phyloP scores from a whole-genome alignment of 495 filamentous ascomycete genomes.

The Hypoxylon fragiforme region DNA sequence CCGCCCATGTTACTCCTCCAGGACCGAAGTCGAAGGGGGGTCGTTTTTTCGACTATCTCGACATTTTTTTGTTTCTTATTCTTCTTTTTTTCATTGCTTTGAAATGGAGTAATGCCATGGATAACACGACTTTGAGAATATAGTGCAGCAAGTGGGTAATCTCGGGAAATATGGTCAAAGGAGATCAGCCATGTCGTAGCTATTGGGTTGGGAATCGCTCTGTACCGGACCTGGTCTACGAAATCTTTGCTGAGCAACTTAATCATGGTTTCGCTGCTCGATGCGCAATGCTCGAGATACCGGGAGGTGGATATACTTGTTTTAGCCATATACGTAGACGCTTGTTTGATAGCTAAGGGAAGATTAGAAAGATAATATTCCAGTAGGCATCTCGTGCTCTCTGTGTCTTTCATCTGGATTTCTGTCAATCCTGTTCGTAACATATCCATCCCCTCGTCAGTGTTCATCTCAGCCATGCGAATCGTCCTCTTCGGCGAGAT shows the following conservation, averaged over 20 bases:
- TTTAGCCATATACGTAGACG: constrained; percentile 49
- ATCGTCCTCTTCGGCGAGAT: too few relatives aligned
- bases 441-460: too few relatives aligned
- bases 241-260: constrained; percentile 56
- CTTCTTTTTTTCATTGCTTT: too few relatives aligned
- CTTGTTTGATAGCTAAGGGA: constrained; percentile 53
- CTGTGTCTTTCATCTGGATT: constrained; percentile 19
- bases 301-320: constrained; percentile 29
- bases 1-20: too few relatives aligned
- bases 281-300: constrained; percentile 50
- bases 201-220: constrained; percentile 50
- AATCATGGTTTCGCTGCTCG: constrained; percentile 45
- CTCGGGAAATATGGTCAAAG: constrained; percentile 55
- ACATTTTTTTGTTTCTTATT: too few relatives aligned
- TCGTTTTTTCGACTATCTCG: too few relatives aligned
- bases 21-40: too few relatives aligned
- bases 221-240: constrained; percentile 48
- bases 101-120: too few relatives aligned
- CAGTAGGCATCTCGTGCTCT: neutral
- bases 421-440: constrained; percentile 26
- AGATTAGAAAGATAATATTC: constrained; percentile 39
- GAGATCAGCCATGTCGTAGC: constrained; percentile 59
- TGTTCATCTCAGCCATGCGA: too few relatives aligned
- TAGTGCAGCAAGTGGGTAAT: too few relatives aligned
- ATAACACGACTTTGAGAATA: too few relatives aligned